Conservation (phyloP, 306 rosid species). For the Dicorynia guianensis region DNA sequence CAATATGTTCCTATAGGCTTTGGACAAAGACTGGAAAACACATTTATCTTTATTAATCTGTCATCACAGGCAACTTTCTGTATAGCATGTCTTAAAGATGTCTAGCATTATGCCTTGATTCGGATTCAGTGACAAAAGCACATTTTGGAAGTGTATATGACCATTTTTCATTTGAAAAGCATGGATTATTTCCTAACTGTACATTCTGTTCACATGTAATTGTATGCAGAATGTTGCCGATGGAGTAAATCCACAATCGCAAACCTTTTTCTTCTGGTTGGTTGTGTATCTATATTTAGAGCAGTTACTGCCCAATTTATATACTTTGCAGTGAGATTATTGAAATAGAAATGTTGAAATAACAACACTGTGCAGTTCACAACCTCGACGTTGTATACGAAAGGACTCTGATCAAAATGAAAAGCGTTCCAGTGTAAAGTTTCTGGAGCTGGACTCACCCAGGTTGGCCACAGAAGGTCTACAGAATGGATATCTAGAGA, state of each 20-base stretch:
- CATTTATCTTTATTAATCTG: constrained; percentile 14
- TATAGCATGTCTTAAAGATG: constrained; percentile 8
- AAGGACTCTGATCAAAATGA: constrained; percentile 55
- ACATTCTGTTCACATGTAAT: constrained; percentile 32
- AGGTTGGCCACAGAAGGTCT: constrained; percentile 52
- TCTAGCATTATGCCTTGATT: neutral
- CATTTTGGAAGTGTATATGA: constrained; percentile 20
- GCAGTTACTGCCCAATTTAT: constrained; percentile 46
- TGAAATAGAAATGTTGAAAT: constrained; percentile 40
- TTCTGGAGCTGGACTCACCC: constrained; percentile 85
- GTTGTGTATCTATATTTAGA: constrained; percentile 60
- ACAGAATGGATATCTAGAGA: constrained; percentile 57
- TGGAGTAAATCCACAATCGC: constrained; percentile 73
- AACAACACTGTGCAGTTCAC: constrained; percentile 67
- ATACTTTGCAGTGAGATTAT: constrained; percentile 30
- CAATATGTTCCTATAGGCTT: constrained; percentile 23
- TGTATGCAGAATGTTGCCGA: constrained; percentile 74
- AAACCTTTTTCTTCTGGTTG: constrained; percentile 88
- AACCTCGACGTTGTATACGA: constrained; percentile 55
- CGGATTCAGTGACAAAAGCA: constrained; percentile 1
- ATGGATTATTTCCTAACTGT: constrained; percentile 6
- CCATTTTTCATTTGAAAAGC: constrained; percentile 19
- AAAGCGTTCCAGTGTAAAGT: constrained; percentile 65
- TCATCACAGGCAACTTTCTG: constrained; percentile 13
- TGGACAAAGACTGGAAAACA: constrained; percentile 21